Percentiles rank a stretch among this genome's conserved stretches.
Conservation (phyloP, 805 yeast genomes). For the Torulaspora maleeae region DNA sequence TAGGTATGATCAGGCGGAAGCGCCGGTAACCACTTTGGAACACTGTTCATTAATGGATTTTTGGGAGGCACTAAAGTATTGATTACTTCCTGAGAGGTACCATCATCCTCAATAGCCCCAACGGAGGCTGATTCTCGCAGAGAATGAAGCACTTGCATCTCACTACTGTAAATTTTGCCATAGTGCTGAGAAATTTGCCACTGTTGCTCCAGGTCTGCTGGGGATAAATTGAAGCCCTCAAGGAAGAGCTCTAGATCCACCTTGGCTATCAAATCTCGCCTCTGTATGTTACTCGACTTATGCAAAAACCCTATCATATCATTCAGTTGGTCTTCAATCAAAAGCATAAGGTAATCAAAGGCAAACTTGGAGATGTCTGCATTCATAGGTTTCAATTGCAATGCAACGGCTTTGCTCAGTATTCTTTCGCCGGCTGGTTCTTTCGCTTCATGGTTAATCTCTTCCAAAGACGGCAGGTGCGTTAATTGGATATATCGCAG, state of each 20-base stretch:
- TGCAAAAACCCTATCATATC: slow-evolving; percentile 42
- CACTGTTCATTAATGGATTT: slow-evolving; percentile 39
- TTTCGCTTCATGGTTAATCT: slow-evolving; percentile 18
- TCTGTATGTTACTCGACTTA: slow-evolving; percentile 52
- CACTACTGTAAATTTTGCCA: slow-evolving; percentile 14
- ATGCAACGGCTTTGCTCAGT: slow-evolving; percentile 35
- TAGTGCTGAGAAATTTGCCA: slow-evolving; percentile 24
- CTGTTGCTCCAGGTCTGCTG: slow-evolving; percentile 41
- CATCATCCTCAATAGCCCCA: slow-evolving; percentile 10
- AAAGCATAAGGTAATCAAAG: slow-evolving; percentile 37
- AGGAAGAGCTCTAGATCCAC: slow-evolving; percentile 48
- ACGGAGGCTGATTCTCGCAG: slow-evolving; percentile 16
- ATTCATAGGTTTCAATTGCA: slow-evolving; percentile 36
- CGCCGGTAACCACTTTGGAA: slow-evolving; percentile 77
- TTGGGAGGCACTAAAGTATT: slow-evolving; percentile 53
- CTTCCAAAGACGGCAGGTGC: slow-evolving; percentile 20
- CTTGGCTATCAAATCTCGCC: slow-evolving; percentile 52
- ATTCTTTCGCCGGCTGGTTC: slow-evolving; percentile 22
- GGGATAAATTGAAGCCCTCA: slow-evolving; percentile 40
- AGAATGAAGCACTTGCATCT: slow-evolving; percentile 11
- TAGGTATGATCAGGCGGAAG: slow-evolving; percentile 94
- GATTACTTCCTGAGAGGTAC: slow-evolving; percentile 28
- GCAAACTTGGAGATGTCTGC: slow-evolving; percentile 36
- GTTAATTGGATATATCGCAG: slow-evolving; percentile 17
- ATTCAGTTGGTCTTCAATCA: slow-evolving; percentile 37